Evolutionary conservation across 345 rosid genomes (phyloP).

Genomic region (Brassica nigra): DNA sequence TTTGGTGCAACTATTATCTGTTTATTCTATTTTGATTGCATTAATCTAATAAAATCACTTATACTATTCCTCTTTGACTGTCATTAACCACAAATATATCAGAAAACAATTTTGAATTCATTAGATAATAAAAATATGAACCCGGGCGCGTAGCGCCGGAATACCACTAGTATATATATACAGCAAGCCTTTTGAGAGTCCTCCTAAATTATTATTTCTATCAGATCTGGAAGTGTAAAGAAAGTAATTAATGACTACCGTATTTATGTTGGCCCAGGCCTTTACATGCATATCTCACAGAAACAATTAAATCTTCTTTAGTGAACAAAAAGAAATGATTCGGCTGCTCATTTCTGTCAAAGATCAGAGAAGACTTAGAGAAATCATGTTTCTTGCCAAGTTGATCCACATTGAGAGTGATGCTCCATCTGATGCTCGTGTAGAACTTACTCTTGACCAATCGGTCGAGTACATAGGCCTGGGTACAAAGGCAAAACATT

Average conservation of each 20-base stretch:
- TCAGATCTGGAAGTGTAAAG: neutral
- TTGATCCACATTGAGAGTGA: slow-evolving; percentile 52
- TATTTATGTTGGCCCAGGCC: neutral
- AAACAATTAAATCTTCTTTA: neutral
- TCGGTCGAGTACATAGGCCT: no score
- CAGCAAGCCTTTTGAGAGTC: slow-evolving; percentile 1
- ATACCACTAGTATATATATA: no score
- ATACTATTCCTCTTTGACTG: no score
- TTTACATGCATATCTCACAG: neutral
- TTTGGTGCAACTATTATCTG: no score
- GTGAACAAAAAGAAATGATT: neutral
- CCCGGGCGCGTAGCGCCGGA: no score
- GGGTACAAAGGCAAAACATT: neutral
- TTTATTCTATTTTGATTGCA: no score
- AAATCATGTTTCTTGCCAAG: slow-evolving; percentile 62
- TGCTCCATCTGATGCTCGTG: slow-evolving; percentile 47
- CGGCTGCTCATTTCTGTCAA: slow-evolving; percentile 33
- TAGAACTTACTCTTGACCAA: no score
- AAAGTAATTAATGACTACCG: neutral
- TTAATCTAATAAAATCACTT: no score
- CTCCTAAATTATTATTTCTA: neutral
- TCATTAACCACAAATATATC: no score
- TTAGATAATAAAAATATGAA: no score
- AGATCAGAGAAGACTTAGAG: slow-evolving; percentile 50
- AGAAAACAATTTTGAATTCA: no score